Conservation (phyloP, 2,329 filamentous ascomycete genomes). For the Thyridium curvatum region DNA sequence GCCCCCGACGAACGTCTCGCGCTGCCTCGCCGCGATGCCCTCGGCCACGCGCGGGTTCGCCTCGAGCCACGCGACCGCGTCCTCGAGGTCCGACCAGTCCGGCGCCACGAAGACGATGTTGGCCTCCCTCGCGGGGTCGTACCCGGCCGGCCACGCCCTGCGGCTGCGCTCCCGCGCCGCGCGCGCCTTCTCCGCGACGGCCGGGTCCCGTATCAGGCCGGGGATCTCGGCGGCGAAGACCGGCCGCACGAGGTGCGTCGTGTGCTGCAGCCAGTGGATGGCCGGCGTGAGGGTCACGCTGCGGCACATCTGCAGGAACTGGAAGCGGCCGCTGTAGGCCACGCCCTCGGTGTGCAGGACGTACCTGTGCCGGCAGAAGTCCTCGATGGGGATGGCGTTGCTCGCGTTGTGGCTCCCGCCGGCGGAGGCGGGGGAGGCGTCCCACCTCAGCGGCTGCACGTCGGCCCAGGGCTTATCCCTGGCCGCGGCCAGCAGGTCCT, state of each 20-base stretch:
- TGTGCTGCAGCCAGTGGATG: conserved; percentile 41
- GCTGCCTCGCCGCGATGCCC: conserved; percentile 40
- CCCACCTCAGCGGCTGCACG: conserved; percentile 33
- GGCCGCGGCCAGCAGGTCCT: conserved; percentile 28
- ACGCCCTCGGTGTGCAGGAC: conserved; percentile 47
- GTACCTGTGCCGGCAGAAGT: conserved; percentile 46
- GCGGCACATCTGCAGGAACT: conserved; percentile 43
- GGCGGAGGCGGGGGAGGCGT: conserved; percentile 7
- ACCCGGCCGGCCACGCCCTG: conserved; percentile 31
- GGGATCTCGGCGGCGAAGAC: conserved; percentile 29
- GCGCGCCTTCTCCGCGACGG: conserved; percentile 7
- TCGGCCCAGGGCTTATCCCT: conserved; percentile 39
- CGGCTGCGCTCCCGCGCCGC: conserved; percentile 12
- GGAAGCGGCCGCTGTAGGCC: conserved; percentile 45
- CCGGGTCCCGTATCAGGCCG: conserved; percentile 1
- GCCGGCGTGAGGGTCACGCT: conserved; percentile 42
- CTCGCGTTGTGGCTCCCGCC: conserved; percentile 20
- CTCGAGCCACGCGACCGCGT: conserved; percentile 38
- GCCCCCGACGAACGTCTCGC: conserved; percentile 30
- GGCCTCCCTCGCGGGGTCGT: conserved; percentile 23
- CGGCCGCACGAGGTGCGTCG: conserved; percentile 39
- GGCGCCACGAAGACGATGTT: conserved; percentile 44
- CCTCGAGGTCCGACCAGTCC: conserved; percentile 45
- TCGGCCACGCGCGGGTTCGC: conserved; percentile 32
- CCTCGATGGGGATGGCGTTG: conserved; percentile 41